These are phyloP conservation scores for Pichia paraexigua DNA, from an alignment of 805 yeast genomes.

Conservation along the genomic window DNA sequence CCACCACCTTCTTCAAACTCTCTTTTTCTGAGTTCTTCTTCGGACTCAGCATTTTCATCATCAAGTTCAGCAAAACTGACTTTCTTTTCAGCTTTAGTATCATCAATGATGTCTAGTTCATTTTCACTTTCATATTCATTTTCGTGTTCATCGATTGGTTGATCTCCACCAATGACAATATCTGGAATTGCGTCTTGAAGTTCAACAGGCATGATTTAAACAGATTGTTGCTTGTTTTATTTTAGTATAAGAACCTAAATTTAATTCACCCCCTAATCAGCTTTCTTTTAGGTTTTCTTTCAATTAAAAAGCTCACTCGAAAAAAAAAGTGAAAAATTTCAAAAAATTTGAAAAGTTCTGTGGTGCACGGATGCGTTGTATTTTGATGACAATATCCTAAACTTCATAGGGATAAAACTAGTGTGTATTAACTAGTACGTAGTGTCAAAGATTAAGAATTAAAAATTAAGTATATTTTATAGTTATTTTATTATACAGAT, in stretches of 20 bases:
- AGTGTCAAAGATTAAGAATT: too few relatives aligned
- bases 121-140: slow-evolving; percentile 32
- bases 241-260: not conserved
- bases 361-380: not conserved
- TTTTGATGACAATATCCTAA: not conserved
- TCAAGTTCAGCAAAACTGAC: slow-evolving; percentile 78
- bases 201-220: slow-evolving; percentile 63
- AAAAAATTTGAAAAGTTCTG: not conserved
- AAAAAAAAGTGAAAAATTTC: not conserved
- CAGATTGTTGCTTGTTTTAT: not conserved
- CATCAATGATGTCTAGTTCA: slow-evolving; percentile 26
- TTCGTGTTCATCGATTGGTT: slow-evolving; percentile 18
- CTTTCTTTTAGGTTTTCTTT: not conserved
- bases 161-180: slow-evolving; percentile 62
- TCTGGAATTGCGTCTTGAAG: slow-evolving; percentile 81
- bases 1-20: slow-evolving; percentile 99
- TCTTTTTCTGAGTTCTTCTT: slow-evolving; percentile 67
- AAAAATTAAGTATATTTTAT: too few relatives aligned
- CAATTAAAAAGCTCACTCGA: not conserved
- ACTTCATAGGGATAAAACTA: too few relatives aligned
- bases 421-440: too few relatives aligned
- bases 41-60: slow-evolving; percentile 47
- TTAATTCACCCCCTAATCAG: not conserved
- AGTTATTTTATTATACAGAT: not conserved
- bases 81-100: slow-evolving; percentile 47